These are phyloP conservation scores for Magnaporthales sp. DNA, from an alignment of 2,329 filamentous ascomycete genomes.

Conservation along the genomic window DNA sequence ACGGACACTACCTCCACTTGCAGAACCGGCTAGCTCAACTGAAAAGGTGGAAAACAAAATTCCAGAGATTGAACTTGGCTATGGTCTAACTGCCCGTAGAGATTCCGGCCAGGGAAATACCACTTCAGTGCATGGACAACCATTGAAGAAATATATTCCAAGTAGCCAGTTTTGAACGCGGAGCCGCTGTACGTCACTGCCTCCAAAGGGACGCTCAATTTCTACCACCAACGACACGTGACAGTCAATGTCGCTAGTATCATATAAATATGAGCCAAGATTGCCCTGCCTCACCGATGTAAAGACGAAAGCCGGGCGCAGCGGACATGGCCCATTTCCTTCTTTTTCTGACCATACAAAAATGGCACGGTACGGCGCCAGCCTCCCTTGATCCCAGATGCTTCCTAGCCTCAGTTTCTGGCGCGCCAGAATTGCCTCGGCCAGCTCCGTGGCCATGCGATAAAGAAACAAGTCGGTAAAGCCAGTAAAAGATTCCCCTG, in stretches of 20 bases:
- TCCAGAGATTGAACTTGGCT: background rate
- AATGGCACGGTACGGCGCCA: background rate
- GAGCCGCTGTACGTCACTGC: slow-evolving; percentile 5
- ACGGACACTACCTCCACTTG: too few relatives aligned
- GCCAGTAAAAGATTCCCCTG: slow-evolving; percentile 5
- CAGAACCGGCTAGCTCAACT: too few relatives aligned
- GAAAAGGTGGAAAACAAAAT: too few relatives aligned
- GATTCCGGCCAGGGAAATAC: slow-evolving; percentile 16
- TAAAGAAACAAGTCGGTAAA: background rate
- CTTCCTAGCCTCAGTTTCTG: background rate
- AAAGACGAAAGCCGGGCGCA: background rate
- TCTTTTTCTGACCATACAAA: slow-evolving; percentile 1
- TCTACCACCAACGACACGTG: slow-evolving; percentile 1
- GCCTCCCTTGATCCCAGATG: background rate
- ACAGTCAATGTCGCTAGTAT: background rate
- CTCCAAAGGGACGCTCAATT: background rate
- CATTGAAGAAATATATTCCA: slow-evolving; percentile 16
- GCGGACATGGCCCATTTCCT: background rate
- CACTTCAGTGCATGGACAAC: slow-evolving; percentile 8
- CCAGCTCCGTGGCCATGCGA: background rate
- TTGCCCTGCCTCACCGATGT: background rate
- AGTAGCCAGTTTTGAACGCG: slow-evolving; percentile 13
- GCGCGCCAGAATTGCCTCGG: background rate
- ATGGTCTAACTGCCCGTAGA: background rate
- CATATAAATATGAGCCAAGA: background rate